A percentile compares a stretch with the other conserved stretches of the same genome.
phyloP scores from a whole-genome alignment of 2,329 filamentous ascomycete genomes.

The Remersonia thermophila region DNA sequence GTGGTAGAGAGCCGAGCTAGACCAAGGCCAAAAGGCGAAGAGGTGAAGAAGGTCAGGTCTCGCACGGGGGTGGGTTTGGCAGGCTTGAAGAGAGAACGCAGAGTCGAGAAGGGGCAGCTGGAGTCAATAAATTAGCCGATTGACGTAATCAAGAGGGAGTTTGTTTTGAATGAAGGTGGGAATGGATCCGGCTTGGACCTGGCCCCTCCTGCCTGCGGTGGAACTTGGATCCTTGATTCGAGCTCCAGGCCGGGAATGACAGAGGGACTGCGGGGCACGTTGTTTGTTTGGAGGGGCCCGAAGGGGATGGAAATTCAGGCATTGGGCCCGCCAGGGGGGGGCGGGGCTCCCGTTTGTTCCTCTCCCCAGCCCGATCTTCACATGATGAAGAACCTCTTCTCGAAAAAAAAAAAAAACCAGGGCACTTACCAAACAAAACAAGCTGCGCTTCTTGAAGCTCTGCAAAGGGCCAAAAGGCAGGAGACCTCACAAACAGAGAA shows the following conservation, averaged over 20 bases:
- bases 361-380: too few relatives aligned
- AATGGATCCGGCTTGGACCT: slow-evolving; percentile 11
- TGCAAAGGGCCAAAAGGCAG: neutral
- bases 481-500: too few relatives aligned
- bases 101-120: neutral
- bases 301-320: slow-evolving; percentile 4
- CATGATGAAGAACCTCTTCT: too few relatives aligned
- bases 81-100: neutral
- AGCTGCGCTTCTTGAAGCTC: too few relatives aligned
- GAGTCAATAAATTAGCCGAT: slow-evolving; percentile 16
- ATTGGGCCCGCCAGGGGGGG: neutral
- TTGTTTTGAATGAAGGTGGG: slow-evolving; percentile 1
- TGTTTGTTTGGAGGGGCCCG: neutral
- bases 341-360: too few relatives aligned
- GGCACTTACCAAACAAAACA: too few relatives aligned
- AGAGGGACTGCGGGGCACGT: too few relatives aligned
- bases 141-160: slow-evolving; percentile 16
- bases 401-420: too few relatives aligned
- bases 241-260: too few relatives aligned
- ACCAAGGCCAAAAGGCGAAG: too few relatives aligned
- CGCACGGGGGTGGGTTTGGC: neutral
- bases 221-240: slow-evolving; percentile 14
- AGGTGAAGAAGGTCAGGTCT: neutral
- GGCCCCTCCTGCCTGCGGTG: slow-evolving; percentile 12
- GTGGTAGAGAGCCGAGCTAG: too few relatives aligned